A percentile compares a stretch with the other conserved stretches of the same genome.
Conservation (phyloP, 148 eudicot genomes). For the Nepenthes mirabilis region DNA sequence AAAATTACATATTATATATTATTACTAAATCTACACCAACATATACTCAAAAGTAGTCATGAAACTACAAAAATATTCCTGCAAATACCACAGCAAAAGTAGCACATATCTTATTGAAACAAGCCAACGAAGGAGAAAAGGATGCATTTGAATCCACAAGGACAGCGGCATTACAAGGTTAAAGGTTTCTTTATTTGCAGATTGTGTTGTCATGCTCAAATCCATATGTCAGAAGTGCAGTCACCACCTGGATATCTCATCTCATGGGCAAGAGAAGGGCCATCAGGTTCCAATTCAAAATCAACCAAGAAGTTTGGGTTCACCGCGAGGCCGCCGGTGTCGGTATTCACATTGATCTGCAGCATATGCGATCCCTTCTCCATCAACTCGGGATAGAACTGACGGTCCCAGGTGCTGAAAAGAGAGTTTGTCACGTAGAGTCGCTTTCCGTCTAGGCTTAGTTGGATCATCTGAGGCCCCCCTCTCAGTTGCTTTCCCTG, state of each 20-base stretch:
- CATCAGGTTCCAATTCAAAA: constrained; percentile 84
- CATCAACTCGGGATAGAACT: constrained; percentile 80
- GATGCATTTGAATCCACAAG: too few relatives aligned
- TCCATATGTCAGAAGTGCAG: constrained; percentile 98
- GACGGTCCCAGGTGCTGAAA: constrained; percentile 87
- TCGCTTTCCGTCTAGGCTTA: constrained; percentile 91
- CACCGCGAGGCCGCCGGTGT: constrained; percentile 75
- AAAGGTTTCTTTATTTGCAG: too few relatives aligned
- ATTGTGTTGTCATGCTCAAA: constrained; percentile 12
- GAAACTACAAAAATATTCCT: too few relatives aligned
- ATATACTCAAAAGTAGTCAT: too few relatives aligned
- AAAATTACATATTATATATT: too few relatives aligned
- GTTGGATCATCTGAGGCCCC: constrained; percentile 98
- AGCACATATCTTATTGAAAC: too few relatives aligned
- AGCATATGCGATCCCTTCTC: constrained; percentile 87
- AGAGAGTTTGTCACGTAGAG: constrained; percentile 90
- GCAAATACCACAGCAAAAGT: too few relatives aligned
- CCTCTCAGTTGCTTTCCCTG: constrained; percentile 84
- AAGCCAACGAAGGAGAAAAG: too few relatives aligned
- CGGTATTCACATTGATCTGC: constrained; percentile 78
- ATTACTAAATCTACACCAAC: too few relatives aligned
- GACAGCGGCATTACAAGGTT: too few relatives aligned
- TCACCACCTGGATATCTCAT: constrained; percentile 99
- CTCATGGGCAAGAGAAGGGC: constrained; percentile 91
- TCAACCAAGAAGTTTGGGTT: constrained; percentile 86